Conservation (phyloP, 495 filamentous ascomycete species). For the Penicillium malachiteum region DNA sequence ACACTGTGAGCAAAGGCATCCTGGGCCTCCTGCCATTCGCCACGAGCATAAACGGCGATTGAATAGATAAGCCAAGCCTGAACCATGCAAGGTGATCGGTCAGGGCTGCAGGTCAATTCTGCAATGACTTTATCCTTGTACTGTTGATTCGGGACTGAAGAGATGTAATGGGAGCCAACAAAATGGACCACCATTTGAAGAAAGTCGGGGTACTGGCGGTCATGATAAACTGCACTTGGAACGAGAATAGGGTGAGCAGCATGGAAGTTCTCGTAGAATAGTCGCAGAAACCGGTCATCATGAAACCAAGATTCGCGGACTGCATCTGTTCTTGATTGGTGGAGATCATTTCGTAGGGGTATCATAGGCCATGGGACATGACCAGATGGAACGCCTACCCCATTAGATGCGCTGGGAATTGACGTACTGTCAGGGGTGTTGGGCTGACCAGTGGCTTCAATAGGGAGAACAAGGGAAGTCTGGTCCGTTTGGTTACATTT, state of each 20-base stretch:
- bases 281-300: constrained; percentile 34
- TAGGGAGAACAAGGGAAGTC: constrained; percentile 8
- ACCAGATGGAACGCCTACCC: constrained; percentile 12
- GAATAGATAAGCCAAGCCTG: constrained; percentile 40
- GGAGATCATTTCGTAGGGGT: constrained; percentile 12
- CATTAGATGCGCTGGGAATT: constrained; percentile 11
- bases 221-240: constrained; percentile 30
- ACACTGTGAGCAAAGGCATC: constrained; percentile 28
- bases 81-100: constrained; percentile 35
- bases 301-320: constrained; percentile 18
- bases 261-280: constrained; percentile 45
- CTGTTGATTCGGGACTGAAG: constrained; percentile 19
- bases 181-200: constrained; percentile 39
- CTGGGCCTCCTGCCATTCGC: constrained; percentile 34
- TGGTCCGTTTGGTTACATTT: neutral
- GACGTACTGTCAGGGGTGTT: constrained; percentile 22
- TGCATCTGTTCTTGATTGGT: constrained; percentile 11
- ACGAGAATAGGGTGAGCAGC: constrained; percentile 40
- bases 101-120: constrained; percentile 26
- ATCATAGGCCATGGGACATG: constrained; percentile 27
- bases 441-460: constrained; percentile 6
- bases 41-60: constrained; percentile 36
- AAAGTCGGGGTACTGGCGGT: constrained; percentile 36
- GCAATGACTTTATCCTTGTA: constrained; percentile 26
- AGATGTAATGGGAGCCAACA: constrained; percentile 38